phyloP scores from a whole-genome alignment of 805 yeast genomes.

The Zygosaccharomyces gambellarensis region DNA sequence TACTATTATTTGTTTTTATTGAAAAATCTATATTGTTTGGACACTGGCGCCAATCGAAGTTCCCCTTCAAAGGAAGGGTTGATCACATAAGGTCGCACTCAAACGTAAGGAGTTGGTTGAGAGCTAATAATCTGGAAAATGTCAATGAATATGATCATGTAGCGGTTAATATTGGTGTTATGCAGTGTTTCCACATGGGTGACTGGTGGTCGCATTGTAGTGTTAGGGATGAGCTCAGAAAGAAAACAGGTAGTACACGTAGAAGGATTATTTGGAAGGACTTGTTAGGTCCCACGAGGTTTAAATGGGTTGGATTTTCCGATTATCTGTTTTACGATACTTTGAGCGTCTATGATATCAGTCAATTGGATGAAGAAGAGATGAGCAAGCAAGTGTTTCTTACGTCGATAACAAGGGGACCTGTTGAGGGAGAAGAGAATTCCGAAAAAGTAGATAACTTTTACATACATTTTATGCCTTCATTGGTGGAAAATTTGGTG shows the following conservation, averaged over 20 bases:
- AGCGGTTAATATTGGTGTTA: conserved; percentile 18
- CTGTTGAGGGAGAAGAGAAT: neutral
- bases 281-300: conserved; percentile 17
- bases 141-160: conserved; percentile 6
- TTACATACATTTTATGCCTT: conserved; percentile 1
- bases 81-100: conserved; percentile 1
- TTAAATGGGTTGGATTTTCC: conserved; percentile 23
- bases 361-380: conserved; percentile 3
- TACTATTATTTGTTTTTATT: conserved; percentile 3
- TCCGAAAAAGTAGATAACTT: conserved; percentile 5
- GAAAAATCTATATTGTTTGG: conserved; percentile 3
- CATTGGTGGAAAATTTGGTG: neutral
- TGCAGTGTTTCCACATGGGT: conserved; percentile 21
- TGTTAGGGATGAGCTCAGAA: conserved; percentile 1
- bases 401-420: conserved; percentile 3
- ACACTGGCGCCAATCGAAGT: conserved; percentile 1
- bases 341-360: conserved; percentile 3
- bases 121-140: conserved; percentile 4
- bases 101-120: conserved; percentile 5
- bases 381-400: neutral
- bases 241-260: neutral
- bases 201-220: conserved; percentile 13
- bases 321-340: conserved; percentile 23
- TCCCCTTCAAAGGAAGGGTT: conserved; percentile 1
- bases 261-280: conserved; percentile 21